Conservation (phyloP, 2,329 filamentous ascomycete species). For the Penicillium italicum region DNA sequence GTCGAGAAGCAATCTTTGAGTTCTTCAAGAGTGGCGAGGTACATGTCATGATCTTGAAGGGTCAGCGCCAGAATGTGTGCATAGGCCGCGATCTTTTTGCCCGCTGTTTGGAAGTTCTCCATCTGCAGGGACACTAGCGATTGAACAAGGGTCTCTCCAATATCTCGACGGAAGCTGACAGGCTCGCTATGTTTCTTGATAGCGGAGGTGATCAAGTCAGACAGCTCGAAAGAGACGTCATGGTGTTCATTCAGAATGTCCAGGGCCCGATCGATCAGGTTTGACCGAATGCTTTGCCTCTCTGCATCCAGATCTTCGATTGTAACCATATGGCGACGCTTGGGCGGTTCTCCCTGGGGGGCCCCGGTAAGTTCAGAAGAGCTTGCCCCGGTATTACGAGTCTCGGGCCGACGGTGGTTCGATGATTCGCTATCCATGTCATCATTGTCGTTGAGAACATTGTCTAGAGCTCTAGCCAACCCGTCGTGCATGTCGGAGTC, state of each 20-base stretch:
- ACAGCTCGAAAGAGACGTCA: conserved; percentile 82
- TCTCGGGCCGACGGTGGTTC: conserved; percentile 18
- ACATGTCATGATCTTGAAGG: conserved; percentile 78
- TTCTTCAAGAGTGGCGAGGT: conserved; percentile 68
- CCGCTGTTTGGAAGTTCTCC: conserved; percentile 53
- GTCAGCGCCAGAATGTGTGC: conserved; percentile 87
- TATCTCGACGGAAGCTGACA: conserved; percentile 61
- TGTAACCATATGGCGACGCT: conserved; percentile 45
- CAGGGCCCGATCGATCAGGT: conserved; percentile 82
- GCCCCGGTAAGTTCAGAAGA: conserved; percentile 23
- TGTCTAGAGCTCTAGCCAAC: conserved; percentile 45
- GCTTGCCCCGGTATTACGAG: conserved; percentile 10
- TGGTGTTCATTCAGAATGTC: conserved; percentile 87
- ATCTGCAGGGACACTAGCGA: conserved; percentile 69
- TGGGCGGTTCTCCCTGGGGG: conserved; percentile 16
- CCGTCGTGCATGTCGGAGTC: conserved; percentile 34
- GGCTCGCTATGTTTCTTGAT: conserved; percentile 59
- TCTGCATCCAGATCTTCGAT: conserved; percentile 77
- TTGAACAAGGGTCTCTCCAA: conserved; percentile 77
- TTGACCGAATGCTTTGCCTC: conserved; percentile 66
- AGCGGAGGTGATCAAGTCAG: conserved; percentile 77
- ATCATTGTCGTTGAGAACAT: conserved; percentile 37
- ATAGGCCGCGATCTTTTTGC: conserved; percentile 79
- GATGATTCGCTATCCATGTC: conserved; percentile 22
- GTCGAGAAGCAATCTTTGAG: conserved; percentile 73